Conservation (phyloP, 2,329 filamentous ascomycete species). For the Talaromyces sp. region DNA sequence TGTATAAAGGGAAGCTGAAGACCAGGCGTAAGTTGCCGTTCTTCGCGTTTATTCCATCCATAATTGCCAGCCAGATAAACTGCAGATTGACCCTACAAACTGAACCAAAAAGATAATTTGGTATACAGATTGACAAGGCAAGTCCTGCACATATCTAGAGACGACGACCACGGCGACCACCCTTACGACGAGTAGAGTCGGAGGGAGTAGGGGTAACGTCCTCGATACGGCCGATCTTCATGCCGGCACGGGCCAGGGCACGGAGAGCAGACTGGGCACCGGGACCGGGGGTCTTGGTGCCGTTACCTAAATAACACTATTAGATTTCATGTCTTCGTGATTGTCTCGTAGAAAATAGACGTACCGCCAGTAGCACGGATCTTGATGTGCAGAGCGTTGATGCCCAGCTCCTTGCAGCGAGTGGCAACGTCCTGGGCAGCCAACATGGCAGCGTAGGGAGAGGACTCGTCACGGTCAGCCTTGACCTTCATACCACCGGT, state of each 20-base stretch:
- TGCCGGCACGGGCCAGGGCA: constrained; percentile 96
- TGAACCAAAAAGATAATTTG: constrained; percentile 7
- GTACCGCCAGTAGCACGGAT: constrained; percentile 97
- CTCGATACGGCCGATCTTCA: constrained; percentile 99
- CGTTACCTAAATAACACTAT: constrained; percentile 62
- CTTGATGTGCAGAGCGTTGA: constrained; percentile 99
- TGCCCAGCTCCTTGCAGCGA: constrained; percentile 80
- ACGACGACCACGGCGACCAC: constrained; percentile 99
- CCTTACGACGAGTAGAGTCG: constrained; percentile 99
- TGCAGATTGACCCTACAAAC: constrained; percentile 26
- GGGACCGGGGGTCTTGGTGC: constrained; percentile 99
- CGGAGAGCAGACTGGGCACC: constrained; percentile 99
- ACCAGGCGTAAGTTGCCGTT: constrained; percentile 49
- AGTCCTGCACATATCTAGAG: constrained; percentile 61
- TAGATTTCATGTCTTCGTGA: background rate
- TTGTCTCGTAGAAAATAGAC: constrained; percentile 24
- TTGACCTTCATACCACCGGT: constrained; percentile 99
- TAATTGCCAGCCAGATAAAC: constrained; percentile 30
- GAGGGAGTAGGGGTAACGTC: constrained; percentile 98
- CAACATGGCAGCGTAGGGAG: constrained; percentile 99
- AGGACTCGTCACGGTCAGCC: constrained; percentile 99
- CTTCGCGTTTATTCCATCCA: constrained; percentile 50
- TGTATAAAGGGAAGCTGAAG: constrained; percentile 40
- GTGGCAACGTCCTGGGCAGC: constrained; percentile 95
- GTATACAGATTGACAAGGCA: constrained; percentile 12